phyloP scores from a whole-genome alignment of 306 rosid species.

The Citrullus colocynthis region DNA sequence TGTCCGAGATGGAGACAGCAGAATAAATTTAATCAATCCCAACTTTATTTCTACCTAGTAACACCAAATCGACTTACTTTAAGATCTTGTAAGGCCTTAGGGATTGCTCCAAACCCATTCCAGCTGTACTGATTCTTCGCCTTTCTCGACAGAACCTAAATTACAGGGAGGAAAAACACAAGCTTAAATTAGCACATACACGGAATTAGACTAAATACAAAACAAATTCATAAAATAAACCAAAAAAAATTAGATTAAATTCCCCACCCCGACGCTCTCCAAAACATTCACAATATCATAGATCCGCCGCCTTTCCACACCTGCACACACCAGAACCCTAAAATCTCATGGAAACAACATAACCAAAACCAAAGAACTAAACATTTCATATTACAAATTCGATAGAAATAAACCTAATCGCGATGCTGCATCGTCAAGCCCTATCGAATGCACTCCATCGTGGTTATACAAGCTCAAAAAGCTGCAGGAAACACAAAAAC shows the following conservation, averaged over 20 bases:
- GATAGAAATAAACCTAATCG: slow-evolving; percentile 39
- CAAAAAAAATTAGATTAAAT: background rate
- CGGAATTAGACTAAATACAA: background rate
- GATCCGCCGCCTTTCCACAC: slow-evolving; percentile 88
- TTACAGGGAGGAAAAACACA: background rate
- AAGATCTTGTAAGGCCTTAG: slow-evolving; percentile 48
- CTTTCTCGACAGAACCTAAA: slow-evolving; percentile 66
- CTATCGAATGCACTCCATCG: slow-evolving; percentile 42
- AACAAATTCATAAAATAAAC: background rate
- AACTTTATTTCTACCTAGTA: background rate
- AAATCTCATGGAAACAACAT: background rate
- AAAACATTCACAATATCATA: slow-evolving; percentile 84
- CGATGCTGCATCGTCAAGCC: slow-evolving; percentile 89
- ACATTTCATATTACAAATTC: background rate
- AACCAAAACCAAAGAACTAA: background rate
- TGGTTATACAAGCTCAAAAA: slow-evolving; percentile 68
- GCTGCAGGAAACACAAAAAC: slow-evolving; percentile 11
- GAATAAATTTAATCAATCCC: background rate
- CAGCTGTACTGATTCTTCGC: slow-evolving; percentile 89
- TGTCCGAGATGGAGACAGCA: background rate
- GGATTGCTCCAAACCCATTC: slow-evolving; percentile 86
- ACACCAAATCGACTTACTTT: slow-evolving; percentile 27
- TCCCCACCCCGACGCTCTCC: slow-evolving; percentile 74
- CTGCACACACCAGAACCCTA: slow-evolving; percentile 15
- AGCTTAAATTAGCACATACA: background rate